phyloP scores from a whole-genome alignment of 2,329 filamentous ascomycete species.

The Beauveria sp. region DNA sequence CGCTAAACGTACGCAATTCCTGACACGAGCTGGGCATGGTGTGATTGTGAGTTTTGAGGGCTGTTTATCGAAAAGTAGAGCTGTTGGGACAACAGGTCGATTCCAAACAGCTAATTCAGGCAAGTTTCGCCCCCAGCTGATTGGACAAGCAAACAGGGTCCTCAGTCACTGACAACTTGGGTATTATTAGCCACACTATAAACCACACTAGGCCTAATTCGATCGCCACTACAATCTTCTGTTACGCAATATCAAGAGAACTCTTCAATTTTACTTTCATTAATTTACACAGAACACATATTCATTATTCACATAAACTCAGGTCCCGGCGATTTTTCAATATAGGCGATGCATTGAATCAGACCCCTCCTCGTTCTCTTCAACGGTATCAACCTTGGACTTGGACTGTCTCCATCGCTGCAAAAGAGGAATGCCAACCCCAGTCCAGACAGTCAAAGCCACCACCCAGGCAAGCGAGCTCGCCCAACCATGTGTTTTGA shows the following conservation, averaged over 20 bases:
- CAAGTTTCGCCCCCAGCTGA: not conserved
- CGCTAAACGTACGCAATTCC: constrained; percentile 70
- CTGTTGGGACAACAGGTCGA: not conserved
- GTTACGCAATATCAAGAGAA: too few species aligned
- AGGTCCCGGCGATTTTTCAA: too few species aligned
- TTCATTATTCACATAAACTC: too few species aligned
- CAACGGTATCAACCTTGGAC: too few species aligned
- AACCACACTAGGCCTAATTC: not conserved
- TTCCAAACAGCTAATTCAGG: not conserved
- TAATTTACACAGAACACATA: too few species aligned
- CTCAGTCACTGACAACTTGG: not conserved
- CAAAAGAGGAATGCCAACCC: too few species aligned
- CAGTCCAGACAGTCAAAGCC: too few species aligned
- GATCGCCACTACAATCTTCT: not conserved
- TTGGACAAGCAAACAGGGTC: not conserved
- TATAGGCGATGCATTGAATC: too few species aligned
- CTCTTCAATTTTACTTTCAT: too few species aligned
- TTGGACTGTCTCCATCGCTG: too few species aligned
- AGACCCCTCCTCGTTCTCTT: not conserved
- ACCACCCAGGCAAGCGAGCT: too few species aligned
- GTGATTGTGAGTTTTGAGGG: constrained; percentile 14
- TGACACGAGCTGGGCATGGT: constrained; percentile 92
- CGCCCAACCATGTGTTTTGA: too few species aligned
- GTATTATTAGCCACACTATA: not conserved
- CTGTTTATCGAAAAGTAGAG: not conserved